phyloP scores from a whole-genome alignment of 2,329 filamentous ascomycete genomes.

The Nannizzia gypsea region DNA sequence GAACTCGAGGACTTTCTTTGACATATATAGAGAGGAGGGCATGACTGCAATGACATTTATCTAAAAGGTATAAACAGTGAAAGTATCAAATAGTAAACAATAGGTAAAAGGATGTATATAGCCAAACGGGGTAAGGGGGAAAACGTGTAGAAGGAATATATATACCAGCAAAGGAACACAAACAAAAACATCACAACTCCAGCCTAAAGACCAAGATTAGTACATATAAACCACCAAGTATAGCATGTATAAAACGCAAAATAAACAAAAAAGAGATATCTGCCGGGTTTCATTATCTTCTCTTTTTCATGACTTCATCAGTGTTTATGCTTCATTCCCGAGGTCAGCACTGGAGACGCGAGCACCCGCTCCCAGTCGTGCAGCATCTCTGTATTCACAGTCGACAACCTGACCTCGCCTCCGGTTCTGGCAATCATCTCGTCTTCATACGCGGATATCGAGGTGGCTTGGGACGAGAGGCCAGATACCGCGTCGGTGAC shows the following conservation, averaged over 20 bases:
- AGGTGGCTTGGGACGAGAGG: conserved; percentile 10
- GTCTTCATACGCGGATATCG: conserved; percentile 21
- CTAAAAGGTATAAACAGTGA: neutral
- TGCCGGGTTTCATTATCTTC: too few species aligned
- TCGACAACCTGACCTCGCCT: conserved; percentile 35
- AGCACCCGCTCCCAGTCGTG: conserved; percentile 30
- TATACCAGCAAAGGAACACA: neutral
- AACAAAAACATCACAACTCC: neutral
- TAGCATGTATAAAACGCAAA: too few species aligned
- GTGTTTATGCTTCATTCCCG: conserved; percentile 7
- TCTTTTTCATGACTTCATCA: neutral
- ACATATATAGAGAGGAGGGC: neutral
- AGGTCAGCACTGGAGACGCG: conserved; percentile 11
- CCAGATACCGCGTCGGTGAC: neutral
- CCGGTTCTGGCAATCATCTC: conserved; percentile 33
- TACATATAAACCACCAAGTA: neutral
- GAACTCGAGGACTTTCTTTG: neutral
- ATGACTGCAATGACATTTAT: neutral
- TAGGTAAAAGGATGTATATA: too few species aligned
- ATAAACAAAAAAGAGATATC: too few species aligned
- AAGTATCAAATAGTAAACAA: neutral
- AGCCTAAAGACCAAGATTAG: neutral
- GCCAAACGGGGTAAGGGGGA: neutral
- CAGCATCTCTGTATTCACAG: conserved; percentile 36
- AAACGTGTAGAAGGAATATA: neutral